These are phyloP conservation scores for Uncinocarpus reesii DNA, from an alignment of 2,329 filamentous ascomycete species.

Conservation along the genomic window DNA sequence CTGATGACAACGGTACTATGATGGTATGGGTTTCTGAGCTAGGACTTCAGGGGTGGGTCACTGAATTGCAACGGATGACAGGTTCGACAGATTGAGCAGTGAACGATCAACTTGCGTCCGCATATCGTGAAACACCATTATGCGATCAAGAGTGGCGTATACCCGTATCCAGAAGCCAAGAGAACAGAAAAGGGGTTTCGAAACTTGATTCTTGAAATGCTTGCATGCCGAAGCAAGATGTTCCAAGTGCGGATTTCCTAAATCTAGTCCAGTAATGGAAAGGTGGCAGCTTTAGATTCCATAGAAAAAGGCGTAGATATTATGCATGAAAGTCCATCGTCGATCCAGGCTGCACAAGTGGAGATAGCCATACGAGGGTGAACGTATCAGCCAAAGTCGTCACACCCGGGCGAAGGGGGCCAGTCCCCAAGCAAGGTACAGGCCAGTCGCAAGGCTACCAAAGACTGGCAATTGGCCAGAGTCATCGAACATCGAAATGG, in stretches of 20 bases:
- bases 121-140: constrained; percentile 11
- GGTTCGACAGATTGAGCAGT: constrained; percentile 3
- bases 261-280: background rate
- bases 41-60: constrained; percentile 3
- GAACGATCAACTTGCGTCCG: constrained; percentile 8
- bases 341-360: constrained; percentile 2
- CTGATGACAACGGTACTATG: background rate
- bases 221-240: constrained; percentile 1
- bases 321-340: background rate
- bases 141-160: constrained; percentile 1
- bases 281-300: background rate
- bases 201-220: constrained; percentile 10
- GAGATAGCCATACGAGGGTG: background rate
- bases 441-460: background rate
- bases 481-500: background rate
- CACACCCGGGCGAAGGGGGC: constrained; percentile 1
- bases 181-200: background rate
- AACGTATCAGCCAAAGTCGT: background rate
- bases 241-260: background rate
- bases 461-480: background rate
- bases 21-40: background rate
- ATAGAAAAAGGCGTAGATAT: constrained; percentile 1
- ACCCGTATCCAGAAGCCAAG: background rate
- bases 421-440: constrained; percentile 1
- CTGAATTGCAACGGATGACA: constrained; percentile 5